phyloP scores from a whole-genome alignment of 2,329 filamentous ascomycete species.

The Camptophora hylomeconis region DNA sequence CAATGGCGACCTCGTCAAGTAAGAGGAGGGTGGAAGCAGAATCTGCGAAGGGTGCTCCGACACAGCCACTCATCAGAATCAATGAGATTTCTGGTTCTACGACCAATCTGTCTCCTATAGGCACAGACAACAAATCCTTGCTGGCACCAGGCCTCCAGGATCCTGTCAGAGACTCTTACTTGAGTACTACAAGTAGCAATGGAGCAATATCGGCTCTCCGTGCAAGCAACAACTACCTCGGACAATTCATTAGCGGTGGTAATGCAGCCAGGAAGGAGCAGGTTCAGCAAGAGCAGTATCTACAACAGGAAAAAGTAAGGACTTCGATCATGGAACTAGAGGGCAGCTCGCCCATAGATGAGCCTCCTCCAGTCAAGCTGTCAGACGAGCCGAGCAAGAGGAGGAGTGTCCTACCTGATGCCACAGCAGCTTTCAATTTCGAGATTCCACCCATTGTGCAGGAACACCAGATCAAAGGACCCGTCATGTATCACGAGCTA shows the following conservation, averaged over 20 bases:
- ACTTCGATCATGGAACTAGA: conserved; percentile 4
- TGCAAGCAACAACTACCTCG: conserved; percentile 27
- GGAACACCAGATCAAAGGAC: too few species aligned
- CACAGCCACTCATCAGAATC: conserved; percentile 30
- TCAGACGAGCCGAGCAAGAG: too few species aligned
- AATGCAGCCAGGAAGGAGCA: conserved; percentile 12
- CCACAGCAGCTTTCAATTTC: too few species aligned
- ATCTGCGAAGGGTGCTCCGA: conserved; percentile 47
- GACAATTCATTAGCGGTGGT: conserved; percentile 24
- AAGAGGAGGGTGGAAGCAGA: conserved; percentile 36
- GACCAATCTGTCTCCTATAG: conserved; percentile 1
- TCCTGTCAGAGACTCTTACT: conserved; percentile 10
- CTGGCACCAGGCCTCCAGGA: conserved; percentile 9
- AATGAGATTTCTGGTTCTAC: conserved; percentile 17
- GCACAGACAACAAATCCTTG: conserved; percentile 5
- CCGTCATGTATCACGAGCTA: too few species aligned
- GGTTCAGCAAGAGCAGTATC: too few species aligned
- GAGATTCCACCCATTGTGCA: too few species aligned
- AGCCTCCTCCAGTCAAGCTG: too few species aligned
- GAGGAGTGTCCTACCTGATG: too few species aligned
- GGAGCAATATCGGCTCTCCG: conserved; percentile 20
- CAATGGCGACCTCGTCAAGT: conserved; percentile 7
- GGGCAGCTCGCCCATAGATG: conserved; percentile 9
- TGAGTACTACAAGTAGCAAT: conserved; percentile 18
- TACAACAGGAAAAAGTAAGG: conserved; percentile 5